phyloP scores from a whole-genome alignment of 441 rosid species.

The Gossypium gossypioides region DNA sequence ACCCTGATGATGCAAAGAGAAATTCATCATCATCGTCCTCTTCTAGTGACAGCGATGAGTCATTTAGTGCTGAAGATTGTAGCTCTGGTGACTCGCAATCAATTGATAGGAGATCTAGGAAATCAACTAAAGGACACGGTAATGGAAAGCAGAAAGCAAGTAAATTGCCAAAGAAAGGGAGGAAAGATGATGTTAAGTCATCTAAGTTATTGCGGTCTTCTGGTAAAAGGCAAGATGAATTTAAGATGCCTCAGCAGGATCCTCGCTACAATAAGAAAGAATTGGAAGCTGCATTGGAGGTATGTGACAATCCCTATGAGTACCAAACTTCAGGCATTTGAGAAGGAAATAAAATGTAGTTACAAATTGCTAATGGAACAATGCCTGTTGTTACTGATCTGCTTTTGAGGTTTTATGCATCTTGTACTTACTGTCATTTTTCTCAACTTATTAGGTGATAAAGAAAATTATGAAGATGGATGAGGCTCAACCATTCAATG shows the following conservation, averaged over 20 bases:
- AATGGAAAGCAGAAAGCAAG: constrained; percentile 22
- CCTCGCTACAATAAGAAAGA: constrained; percentile 31
- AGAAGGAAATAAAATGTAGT: not conserved
- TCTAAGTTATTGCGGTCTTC: constrained; percentile 24
- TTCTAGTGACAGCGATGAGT: constrained; percentile 28
- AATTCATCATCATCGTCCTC: constrained; percentile 20
- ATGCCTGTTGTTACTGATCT: not conserved
- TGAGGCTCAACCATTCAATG: constrained; percentile 41
- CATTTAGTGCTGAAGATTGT: constrained; percentile 19
- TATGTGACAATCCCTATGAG: constrained; percentile 12
- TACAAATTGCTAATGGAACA: not conserved
- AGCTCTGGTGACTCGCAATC: constrained; percentile 24
- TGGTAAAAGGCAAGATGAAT: constrained; percentile 18
- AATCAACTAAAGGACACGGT: constrained; percentile 13
- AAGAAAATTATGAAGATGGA: constrained; percentile 53
- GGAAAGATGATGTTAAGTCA: constrained; percentile 21
- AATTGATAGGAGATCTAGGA: constrained; percentile 12
- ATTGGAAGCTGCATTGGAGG: constrained; percentile 35
- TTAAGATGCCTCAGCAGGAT: constrained; percentile 16
- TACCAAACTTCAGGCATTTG: constrained; percentile 3
- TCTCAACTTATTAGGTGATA: constrained; percentile 30
- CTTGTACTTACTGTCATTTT: not conserved
- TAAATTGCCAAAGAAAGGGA: constrained; percentile 20
- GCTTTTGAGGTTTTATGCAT: not conserved
- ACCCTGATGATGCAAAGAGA: not conserved